These are phyloP conservation scores for Astrephomene gubernaculifera DNA, from an alignment of 139 green algal species.

Conservation along the genomic window DNA sequence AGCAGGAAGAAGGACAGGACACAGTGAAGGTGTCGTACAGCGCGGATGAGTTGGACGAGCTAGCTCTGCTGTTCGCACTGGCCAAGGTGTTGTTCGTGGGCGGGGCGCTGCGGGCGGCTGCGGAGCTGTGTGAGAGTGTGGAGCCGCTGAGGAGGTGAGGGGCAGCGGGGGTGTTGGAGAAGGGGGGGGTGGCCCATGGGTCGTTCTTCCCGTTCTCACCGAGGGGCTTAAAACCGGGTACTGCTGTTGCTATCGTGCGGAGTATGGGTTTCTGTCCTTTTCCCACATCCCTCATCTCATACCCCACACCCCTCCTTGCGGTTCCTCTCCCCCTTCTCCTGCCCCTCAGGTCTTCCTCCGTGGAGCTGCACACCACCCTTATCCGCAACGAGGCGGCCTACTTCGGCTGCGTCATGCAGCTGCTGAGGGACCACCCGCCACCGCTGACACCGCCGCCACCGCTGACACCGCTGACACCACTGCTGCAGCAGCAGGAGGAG, in stretches of 20 bases:
- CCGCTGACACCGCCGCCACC: neutral
- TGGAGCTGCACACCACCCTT: slow-evolving; percentile 79
- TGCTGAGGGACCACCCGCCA: slow-evolving; percentile 54
- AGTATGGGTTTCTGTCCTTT: neutral
- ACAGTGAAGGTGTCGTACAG: slow-evolving; percentile 57
- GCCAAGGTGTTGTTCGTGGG: slow-evolving; percentile 77
- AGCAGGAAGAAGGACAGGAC: neutral
- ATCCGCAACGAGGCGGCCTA: slow-evolving; percentile 90
- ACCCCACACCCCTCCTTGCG: neutral
- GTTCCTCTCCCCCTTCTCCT: neutral
- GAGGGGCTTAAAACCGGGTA: no score
- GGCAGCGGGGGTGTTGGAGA: no score
- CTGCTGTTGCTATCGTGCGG: neutral
- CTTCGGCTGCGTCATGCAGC: slow-evolving; percentile 75
- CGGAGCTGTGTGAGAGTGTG: neutral
- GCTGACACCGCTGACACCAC: neutral
- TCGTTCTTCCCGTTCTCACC: neutral
- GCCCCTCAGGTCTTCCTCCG: slow-evolving; percentile 32
- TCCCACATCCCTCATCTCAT: neutral
- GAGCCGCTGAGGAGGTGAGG: slow-evolving; percentile 17
- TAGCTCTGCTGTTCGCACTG: slow-evolving; percentile 72
- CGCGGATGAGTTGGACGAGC: slow-evolving; percentile 66
- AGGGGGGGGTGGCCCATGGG: neutral
- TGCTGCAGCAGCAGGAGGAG: neutral
- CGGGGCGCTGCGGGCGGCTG: slow-evolving; percentile 59